Base-by-base conservation (phyloP, 371 early-diverging fungal species). In the Apophysomyces elegans region DNA sequence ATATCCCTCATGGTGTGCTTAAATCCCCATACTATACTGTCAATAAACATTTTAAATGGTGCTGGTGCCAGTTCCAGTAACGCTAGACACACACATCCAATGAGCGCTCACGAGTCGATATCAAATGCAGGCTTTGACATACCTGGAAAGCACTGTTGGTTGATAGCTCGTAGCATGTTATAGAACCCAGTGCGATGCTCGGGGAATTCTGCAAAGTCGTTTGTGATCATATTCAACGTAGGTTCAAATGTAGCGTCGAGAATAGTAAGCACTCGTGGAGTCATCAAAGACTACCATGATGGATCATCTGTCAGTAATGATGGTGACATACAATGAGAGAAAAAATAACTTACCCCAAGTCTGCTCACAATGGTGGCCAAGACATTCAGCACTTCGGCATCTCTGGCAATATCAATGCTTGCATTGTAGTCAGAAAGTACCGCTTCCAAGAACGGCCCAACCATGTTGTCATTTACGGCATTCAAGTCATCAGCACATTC, bases 1-100 rank as follows among this genome's bases (percentile, higher is more conserved):
- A 99, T 96, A 73, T 99, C 99, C 66, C 97, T 89, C 92, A 95
- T 93, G 1, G 97, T 96, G 78, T 99, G 99, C 84, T 98, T 99
- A 85, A 98, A 95, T n/a, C 91, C 97, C 98, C 98, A 98, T 21
- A 97, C 93, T 62, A 98, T 88, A 67, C 94, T 91, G 83, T 96
- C 95, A 61, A 93, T 84, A 72, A 96, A 83, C 32, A 96, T 85
- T 68, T 94, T 93, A 83, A 98, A 95, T 75, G 92, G 92, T 14
- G 86, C 86, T 38, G 92, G 82, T 4, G 94, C 91, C 44, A 98
- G 82, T 62, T 83, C 86, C 64, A 97, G 71, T 45, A 96, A 79
- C 2, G 97, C 97, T 84, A 45, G n/a, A 37, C n/a, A 58, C 14
- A 5, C 26, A 44, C 37, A 54, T 56, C 58, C 7, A 60, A 37